Evolutionary conservation across 2,329 filamentous ascomycete species (phyloP), one percentile per base, ranked within the genome.

Genomic region (Fusarium hostae): DNA sequence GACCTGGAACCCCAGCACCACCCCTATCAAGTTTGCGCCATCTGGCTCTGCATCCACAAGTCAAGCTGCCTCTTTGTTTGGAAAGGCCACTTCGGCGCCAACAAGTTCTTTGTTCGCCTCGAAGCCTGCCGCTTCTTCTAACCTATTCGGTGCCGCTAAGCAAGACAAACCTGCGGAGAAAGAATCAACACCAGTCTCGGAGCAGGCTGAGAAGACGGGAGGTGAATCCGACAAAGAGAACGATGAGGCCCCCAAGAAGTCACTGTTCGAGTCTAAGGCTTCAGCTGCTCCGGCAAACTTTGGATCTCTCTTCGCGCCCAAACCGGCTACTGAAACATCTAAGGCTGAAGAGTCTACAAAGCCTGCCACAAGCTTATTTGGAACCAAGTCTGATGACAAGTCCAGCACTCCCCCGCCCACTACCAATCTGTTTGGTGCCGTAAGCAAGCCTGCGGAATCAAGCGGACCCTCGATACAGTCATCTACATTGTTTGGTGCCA

Each of bases 11-110:
- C 80, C 81, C 8, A 86, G 82, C 78, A 84, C 82, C 22, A 84
- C 83, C 9, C 87, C 87, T 5, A 87, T 90, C 77, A 89, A 88
- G 75, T 89, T 89, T 74, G 83, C 83, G 16, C 78, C 83, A 45
- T 67, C 77, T 54, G 75, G 78, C 11, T 63, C 77, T 61, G 76
- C 78, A 11, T 57, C 79, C 28, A 58, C 79, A 22, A 62, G 78
- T 15, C 76, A 79, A 34, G 59, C 79, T 40, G 68, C 72, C 37
- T 78, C 72, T 70, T 77, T 80, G 16, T 82, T 84, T 66, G 78
- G 80, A 57, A 76, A 71, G 32, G 20, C 73, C 59, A 72, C 70
- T 28, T 74, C 79, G 32, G 74, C 74, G 39, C 76, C 77, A 51
- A 71, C 78, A 58, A 79, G 75, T 64, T 79, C 79, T 39, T 64